Percentiles rank a stretch among this genome's conserved stretches.
Evolutionary conservation across 441 rosid genomes (phyloP).

Genomic region (Euphorbia schlechtendalii): DNA sequence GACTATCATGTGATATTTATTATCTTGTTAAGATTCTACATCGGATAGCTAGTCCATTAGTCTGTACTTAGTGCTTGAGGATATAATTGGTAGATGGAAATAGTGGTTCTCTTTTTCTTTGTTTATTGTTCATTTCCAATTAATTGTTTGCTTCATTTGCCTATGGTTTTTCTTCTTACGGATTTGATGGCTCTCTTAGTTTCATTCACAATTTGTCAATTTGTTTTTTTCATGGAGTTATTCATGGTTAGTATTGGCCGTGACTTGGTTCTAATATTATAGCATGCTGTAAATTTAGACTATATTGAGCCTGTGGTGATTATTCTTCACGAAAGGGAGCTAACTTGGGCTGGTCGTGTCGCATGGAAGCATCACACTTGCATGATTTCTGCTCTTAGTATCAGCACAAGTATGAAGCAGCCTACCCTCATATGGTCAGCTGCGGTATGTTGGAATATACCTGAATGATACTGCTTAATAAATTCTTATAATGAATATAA

Average conservation of each 20-base stretch:
- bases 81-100: neutral
- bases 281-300: conserved; percentile 39
- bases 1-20: neutral
- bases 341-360: conserved; percentile 95
- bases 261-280: conserved; percentile 21
- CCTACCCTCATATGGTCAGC: conserved; percentile 97
- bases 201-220: conserved; percentile 6
- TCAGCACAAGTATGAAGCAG: conserved; percentile 88
- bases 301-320: conserved; percentile 98
- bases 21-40: neutral
- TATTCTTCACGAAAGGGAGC: conserved; percentile 94
- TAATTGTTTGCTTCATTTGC: conserved; percentile 10
- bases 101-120: neutral
- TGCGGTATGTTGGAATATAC: conserved; percentile 34
- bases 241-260: conserved; percentile 5
- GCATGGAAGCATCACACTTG: conserved; percentile 97
- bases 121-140: neutral
- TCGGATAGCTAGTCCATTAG: neutral
- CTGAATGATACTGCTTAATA: conserved; percentile 5
- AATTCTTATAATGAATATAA: neutral
- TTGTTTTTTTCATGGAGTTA: neutral
- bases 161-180: conserved; percentile 3
- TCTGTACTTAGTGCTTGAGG: neutral
- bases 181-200: conserved; percentile 2
- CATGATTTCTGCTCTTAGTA: conserved; percentile 92